These are phyloP conservation scores for Carnegiea gigantea DNA, from an alignment of 179 eudicot genomes.

Conservation along the genomic window DNA sequence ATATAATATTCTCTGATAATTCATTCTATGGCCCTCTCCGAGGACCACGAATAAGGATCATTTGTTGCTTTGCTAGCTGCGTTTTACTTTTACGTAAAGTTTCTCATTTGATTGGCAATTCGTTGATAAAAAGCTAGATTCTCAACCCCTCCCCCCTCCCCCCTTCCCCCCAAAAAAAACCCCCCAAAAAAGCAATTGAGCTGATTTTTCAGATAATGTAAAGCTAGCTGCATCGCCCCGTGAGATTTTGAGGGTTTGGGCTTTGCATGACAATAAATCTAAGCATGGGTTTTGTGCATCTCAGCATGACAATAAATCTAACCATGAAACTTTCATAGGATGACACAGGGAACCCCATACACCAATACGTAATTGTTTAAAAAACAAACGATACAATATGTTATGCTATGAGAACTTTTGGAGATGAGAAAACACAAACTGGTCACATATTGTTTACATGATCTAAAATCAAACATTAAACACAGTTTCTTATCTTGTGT, in stretches of 20 bases:
- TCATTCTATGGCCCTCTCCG: not conserved
- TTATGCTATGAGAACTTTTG: no score
- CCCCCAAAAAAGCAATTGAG: not conserved
- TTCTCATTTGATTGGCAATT: not conserved
- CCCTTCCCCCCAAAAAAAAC: not conserved
- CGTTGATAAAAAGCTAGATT: not conserved
- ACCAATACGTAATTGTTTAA: no score
- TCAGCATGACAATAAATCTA: no score
- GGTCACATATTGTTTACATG: no score
- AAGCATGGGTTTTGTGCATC: no score
- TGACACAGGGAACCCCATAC: no score
- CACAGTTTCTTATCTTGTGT: no score
- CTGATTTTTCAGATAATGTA: not conserved
- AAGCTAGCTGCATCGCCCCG: not conserved
- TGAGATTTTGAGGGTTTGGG: not conserved
- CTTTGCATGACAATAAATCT: no score
- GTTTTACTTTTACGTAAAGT: not conserved
- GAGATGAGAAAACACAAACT: no score
- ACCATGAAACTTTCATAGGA: no score
- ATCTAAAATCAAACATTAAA: no score
- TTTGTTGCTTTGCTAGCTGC: not conserved
- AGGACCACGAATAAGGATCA: not conserved
- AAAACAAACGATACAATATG: no score
- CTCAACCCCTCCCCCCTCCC: not conserved
- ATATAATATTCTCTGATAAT: not conserved